phyloP scores from a whole-genome alignment of 345 rosid genomes.

The Populus nigra region DNA sequence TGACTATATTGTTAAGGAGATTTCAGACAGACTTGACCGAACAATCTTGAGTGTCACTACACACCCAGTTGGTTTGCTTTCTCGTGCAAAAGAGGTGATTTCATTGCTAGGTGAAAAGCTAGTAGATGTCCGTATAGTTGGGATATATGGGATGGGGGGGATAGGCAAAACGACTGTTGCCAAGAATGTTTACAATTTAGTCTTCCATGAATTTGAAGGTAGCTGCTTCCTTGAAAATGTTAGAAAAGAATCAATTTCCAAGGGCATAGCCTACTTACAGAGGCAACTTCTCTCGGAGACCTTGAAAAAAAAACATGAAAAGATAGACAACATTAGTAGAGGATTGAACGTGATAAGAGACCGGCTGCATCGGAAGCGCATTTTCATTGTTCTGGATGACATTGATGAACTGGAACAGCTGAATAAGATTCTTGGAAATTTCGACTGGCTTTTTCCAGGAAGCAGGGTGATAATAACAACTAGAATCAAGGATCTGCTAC shows the following conservation, averaged over 20 bases:
- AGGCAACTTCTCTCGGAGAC: conserved; percentile 13
- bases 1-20: conserved; percentile 4
- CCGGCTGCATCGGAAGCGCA: neutral
- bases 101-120: neutral
- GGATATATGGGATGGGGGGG: conserved; percentile 26
- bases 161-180: conserved; percentile 20
- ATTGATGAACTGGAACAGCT: conserved; percentile 1
- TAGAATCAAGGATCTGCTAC: conserved; percentile 8
- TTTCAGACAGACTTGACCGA: neutral
- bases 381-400: conserved; percentile 19
- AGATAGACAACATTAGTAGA: neutral
- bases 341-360: conserved; percentile 5
- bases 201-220: conserved; percentile 7
- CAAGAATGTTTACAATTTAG: conserved; percentile 9
- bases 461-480: conserved; percentile 26
- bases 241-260: neutral
- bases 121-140: conserved; percentile 13
- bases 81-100: neutral
- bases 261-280: conserved; percentile 17
- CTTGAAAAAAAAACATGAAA: conserved; percentile 1
- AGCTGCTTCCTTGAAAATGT: conserved; percentile 28
- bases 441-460: conserved; percentile 15
- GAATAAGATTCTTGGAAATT: neutral
- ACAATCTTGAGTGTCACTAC: neutral
- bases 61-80: conserved; percentile 3